These are phyloP conservation scores for Luffa aegyptiaca DNA, from an alignment of 306 rosid species.

Conservation along the genomic window DNA sequence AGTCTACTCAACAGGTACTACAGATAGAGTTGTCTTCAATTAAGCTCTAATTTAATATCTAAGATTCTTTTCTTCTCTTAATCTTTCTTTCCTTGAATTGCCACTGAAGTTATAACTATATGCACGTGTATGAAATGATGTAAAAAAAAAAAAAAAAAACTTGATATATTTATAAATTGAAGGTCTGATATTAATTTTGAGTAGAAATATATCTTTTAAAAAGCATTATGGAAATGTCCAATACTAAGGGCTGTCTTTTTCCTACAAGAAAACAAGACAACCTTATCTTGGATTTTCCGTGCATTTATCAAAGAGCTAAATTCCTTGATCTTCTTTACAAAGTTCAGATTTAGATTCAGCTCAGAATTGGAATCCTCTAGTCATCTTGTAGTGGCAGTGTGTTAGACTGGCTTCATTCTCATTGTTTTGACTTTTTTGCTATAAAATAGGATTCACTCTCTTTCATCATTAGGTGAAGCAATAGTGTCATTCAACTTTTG, in stretches of 20 bases:
- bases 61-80: neutral
- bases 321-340: neutral
- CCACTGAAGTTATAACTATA: neutral
- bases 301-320: neutral
- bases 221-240: neutral
- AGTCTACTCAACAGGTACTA: conserved; percentile 63
- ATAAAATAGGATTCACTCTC: neutral
- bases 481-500: neutral
- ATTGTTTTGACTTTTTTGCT: no score
- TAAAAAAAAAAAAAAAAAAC: neutral
- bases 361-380: no score
- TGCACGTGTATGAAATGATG: neutral
- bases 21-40: neutral
- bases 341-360: neutral
- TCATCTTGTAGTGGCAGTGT: no score
- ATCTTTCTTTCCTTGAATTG: neutral
- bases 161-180: neutral
- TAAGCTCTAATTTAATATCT: neutral
- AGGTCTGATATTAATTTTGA: neutral
- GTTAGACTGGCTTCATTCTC: no score
- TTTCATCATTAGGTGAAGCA: neutral
- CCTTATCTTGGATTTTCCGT: neutral
- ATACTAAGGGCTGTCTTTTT: no score
- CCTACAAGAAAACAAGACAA: neutral
- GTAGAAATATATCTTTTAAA: neutral